phyloP scores from a whole-genome alignment of 2,329 filamentous ascomycete genomes.

The Rhynchosporium agropyri region DNA sequence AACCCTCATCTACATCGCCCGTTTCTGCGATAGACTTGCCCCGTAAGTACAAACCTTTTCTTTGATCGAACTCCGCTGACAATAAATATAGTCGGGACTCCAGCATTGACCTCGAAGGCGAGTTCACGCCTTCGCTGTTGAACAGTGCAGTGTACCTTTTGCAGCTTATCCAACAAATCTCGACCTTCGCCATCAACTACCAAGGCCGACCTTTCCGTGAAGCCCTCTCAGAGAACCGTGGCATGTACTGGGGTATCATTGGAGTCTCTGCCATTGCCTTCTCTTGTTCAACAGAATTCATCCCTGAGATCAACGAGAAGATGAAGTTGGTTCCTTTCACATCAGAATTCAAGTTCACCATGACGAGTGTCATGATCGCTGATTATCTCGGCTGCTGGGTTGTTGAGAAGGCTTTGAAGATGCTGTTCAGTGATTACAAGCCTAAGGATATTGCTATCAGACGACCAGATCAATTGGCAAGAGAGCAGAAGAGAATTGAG shows the following conservation, averaged over 20 bases:
- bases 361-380: conserved; percentile 81
- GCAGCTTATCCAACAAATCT: conserved; percentile 98
- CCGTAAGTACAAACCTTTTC: conserved; percentile 61
- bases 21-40: conserved; percentile 81
- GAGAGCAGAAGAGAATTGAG: conserved; percentile 71
- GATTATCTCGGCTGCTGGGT: conserved; percentile 87
- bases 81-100: conserved; percentile 49
- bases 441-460: conserved; percentile 92
- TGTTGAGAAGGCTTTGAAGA: conserved; percentile 86
- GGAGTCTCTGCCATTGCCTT: conserved; percentile 90
- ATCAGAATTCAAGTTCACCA: conserved; percentile 82
- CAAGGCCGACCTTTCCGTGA: conserved; percentile 98
- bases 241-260: conserved; percentile 97
- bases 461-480: conserved; percentile 80
- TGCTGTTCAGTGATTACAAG: conserved; percentile 83
- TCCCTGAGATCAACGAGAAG: conserved; percentile 92
- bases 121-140: conserved; percentile 89
- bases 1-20: conserved; percentile 91
- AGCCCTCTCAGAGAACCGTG: conserved; percentile 76
- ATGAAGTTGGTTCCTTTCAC: conserved; percentile 91
- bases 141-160: conserved; percentile 97
- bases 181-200: conserved; percentile 99
- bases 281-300: conserved; percentile 89
- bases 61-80: conserved; percentile 34
- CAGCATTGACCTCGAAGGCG: conserved; percentile 87